A percentile compares a stretch with the other conserved stretches of the same genome.
Conservation (phyloP, 169 alveolate genomes). For the Plasmodium coatneyi region DNA sequence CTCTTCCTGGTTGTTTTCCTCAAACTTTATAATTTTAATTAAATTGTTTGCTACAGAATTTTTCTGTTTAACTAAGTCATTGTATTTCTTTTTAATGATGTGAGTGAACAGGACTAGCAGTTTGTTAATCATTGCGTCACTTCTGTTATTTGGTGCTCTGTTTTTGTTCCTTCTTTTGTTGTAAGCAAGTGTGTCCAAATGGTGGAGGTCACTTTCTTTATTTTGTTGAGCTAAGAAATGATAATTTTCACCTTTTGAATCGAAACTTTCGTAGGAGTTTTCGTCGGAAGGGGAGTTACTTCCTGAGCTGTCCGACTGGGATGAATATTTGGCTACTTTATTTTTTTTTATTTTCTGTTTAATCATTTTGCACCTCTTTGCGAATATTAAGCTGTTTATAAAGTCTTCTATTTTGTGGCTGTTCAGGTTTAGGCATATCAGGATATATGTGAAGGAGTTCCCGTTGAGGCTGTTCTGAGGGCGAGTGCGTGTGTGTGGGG, state of each 20-base stretch:
- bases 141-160: constrained; percentile 10
- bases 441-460: constrained; percentile 53
- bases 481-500: not conserved
- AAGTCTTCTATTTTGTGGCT: constrained; percentile 66
- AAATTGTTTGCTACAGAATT: constrained; percentile 28
- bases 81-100: constrained; percentile 18
- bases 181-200: not conserved
- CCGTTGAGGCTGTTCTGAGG: constrained; percentile 54
- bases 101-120: constrained; percentile 16
- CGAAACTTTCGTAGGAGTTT: constrained; percentile 45
- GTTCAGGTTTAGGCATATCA: constrained; percentile 52
- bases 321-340: constrained; percentile 3
- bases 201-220: not conserved
- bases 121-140: constrained; percentile 40
- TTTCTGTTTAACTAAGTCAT: constrained; percentile 37
- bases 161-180: constrained; percentile 14
- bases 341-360: constrained; percentile 67
- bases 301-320: constrained; percentile 16
- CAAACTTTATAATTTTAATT: constrained; percentile 49
- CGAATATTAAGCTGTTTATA: constrained; percentile 59
- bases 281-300: constrained; percentile 10
- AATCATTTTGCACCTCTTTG: constrained; percentile 72
- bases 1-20: constrained; percentile 58
- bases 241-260: constrained; percentile 29
- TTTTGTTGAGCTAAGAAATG: constrained; percentile 19